Evolutionary conservation across 192 early-diverging fungal species (phyloP), one percentile per base, ranked within the genome.

Genomic region (Fimicolochytrium jonesii): DNA sequence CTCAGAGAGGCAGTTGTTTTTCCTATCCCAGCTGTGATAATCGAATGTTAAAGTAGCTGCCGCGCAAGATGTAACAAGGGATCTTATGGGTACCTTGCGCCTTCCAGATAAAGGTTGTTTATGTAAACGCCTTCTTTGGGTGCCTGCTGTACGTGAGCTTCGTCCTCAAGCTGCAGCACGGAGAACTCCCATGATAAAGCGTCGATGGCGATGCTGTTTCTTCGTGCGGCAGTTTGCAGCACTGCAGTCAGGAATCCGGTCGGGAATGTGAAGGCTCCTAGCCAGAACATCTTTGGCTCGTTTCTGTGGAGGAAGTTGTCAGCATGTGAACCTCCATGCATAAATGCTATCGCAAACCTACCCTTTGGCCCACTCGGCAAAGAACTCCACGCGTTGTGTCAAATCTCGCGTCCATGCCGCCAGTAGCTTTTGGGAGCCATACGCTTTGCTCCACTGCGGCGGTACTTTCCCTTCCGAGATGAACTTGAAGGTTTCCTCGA

Each of bases 291-390:
- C 48, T 77, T 84, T 51, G 75, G 77, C 49, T 83, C 74, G 11
- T 33, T 67, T 36, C 77, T 81, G 37, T 15, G 13, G 31, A n/a
- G n/a, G n/a, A n/a, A n/a, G n/a, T 41, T 9, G 37, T 41, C 37
- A 41, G 37, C 37, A 41, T 9, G 37, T 41, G 37, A 41, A 11
- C n/a, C n/a, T n/a, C n/a, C n/a, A n/a, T n/a, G n/a, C n/a, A n/a
- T n/a, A n/a, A n/a, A n/a, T n/a, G 53, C 15, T 55, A 28, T 2
- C 1, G 6, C 1, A 44, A 34, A 37, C 69, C 35, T 70, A 84
- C 82, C 82, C 78, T 79, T 82, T 85, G 11, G 81, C 59, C 83
- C 83, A 85, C 28, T 85, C 78, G 31, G 70, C 57, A 67, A 85
- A 85, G 62, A 74, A 73, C 57, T 85, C 83, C 33, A 85, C 69